Base-by-base conservation (phyloP, 208 protist species). In the Leishmania major region DNA sequence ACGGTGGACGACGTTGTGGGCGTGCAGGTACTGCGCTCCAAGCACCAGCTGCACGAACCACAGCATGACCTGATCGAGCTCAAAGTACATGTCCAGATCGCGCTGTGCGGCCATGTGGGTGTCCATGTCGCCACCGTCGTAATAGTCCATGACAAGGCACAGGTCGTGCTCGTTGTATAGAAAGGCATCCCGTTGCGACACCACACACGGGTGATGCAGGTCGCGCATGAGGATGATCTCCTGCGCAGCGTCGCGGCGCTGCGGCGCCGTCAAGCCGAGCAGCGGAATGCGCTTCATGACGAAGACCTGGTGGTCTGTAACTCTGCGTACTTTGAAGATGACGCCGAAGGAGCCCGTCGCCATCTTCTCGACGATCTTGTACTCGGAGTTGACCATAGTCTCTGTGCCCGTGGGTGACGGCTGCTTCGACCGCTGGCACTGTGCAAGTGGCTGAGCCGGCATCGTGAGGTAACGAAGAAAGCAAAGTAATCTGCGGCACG, bases 111-210 rank as follows among this genome's bases (percentile, higher is more conserved):
- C 76, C 53, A 98, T 72, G 53, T 92, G 70, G 17, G 87, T 74
- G 80, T 94, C 90, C 64, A 98, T 87, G 87, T 98, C 96, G 4
- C 96, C 95, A 62, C 94, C 94, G 81, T 91, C 92, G 87, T 97
- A 97, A 88, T 96, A 98, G 47, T 98, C 94, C 93, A 98, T 96
- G 37, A 98, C 89, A 72, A 98, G 84, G 82, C 93, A 98, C 25
- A 98, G 80, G 77, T 96, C 91, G 78, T 94, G 80, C 31, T 89
- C 84, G 77, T 95, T 93, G 81, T 93, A 96, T 2, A 96, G 81
- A 79, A 98, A 98, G 28, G 93, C 91, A 60, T 98, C 95, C 0
- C 81, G 87, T 72, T 96, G 93, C 4, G 79, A 80, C 35, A 95
- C 93, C 67, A 97, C 93, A 76, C 91, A 96, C 22, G 95, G 94